Evolutionary conservation across 2,329 filamentous ascomycete genomes (phyloP).

Genomic region (Verruconis gallopava): DNA sequence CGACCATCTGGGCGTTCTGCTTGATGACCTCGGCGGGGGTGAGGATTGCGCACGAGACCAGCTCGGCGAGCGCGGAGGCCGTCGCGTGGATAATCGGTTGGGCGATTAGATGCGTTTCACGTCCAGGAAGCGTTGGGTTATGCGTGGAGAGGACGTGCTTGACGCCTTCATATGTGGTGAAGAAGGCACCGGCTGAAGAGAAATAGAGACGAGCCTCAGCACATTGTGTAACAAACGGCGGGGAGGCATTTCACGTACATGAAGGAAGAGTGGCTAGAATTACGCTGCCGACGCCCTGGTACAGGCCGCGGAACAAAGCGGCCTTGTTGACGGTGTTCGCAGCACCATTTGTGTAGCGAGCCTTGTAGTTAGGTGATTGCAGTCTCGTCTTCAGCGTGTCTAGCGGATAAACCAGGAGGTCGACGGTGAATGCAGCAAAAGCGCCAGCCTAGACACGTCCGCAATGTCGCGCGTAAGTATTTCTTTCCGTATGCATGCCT

Average conservation of each 20-base stretch:
- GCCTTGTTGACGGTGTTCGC: constrained; percentile 42
- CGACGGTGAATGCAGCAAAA: constrained; percentile 72
- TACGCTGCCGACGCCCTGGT: constrained; percentile 77
- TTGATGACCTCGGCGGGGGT: constrained; percentile 86
- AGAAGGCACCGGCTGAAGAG: constrained; percentile 62
- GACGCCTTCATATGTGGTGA: constrained; percentile 73
- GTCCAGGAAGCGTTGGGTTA: constrained; percentile 29
- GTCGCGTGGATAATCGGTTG: constrained; percentile 57
- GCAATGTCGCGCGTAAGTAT: background rate
- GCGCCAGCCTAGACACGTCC: constrained; percentile 56
- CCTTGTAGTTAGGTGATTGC: constrained; percentile 63
- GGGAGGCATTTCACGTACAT: constrained; percentile 34
- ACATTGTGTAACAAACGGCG: no score
- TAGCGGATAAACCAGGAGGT: constrained; percentile 73
- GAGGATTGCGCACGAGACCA: constrained; percentile 74
- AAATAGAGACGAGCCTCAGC: no score
- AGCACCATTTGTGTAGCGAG: constrained; percentile 46
- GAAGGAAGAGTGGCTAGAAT: constrained; percentile 81
- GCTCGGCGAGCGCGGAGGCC: constrained; percentile 65
- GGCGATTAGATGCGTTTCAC: constrained; percentile 34
- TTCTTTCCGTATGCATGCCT: no score
- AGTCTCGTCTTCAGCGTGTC: constrained; percentile 83
- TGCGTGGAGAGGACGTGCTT: constrained; percentile 48
- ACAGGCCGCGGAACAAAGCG: constrained; percentile 57
- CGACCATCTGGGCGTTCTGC: constrained; percentile 82